phyloP scores from a whole-genome alignment of 345 rosid species.

The Moricandia arvensis region DNA sequence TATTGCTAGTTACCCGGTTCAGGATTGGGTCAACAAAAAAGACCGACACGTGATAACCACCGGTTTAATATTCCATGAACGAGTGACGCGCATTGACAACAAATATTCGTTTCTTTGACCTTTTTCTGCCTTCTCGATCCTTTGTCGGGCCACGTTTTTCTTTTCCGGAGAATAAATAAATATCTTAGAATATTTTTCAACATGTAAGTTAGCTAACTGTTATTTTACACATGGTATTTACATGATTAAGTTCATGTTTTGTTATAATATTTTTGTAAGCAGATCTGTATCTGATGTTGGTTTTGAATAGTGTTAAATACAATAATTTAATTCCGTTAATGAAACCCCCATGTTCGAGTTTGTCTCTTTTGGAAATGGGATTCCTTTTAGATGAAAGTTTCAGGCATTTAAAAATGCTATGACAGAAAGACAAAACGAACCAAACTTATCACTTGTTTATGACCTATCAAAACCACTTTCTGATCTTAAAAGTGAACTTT shows the following conservation, averaged over 20 bases:
- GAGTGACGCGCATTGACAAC: slow-evolving; percentile 22
- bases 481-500: background rate
- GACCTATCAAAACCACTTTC: background rate
- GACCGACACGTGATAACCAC: slow-evolving; percentile 10
- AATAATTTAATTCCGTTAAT: background rate
- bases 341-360: background rate
- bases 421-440: background rate
- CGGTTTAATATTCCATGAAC: slow-evolving; percentile 16
- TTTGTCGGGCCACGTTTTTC: background rate
- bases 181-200: background rate
- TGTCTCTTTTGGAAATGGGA: background rate
- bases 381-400: background rate
- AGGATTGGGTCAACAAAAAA: slow-evolving; percentile 15
- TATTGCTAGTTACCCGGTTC: slow-evolving; percentile 12
- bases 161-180: background rate
- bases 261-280: no score
- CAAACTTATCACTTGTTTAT: slow-evolving; percentile 16
- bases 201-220: background rate
- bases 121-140: slow-evolving; percentile 23
- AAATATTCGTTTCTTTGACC: slow-evolving; percentile 6
- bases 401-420: background rate
- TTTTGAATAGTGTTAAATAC: background rate
- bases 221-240: background rate
- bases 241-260: background rate
- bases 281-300: background rate